Percentiles rank a stretch among this genome's conserved stretches.
phyloP scores from a whole-genome alignment of 768 basidiomycete genomes.

The Mycena floridula region DNA sequence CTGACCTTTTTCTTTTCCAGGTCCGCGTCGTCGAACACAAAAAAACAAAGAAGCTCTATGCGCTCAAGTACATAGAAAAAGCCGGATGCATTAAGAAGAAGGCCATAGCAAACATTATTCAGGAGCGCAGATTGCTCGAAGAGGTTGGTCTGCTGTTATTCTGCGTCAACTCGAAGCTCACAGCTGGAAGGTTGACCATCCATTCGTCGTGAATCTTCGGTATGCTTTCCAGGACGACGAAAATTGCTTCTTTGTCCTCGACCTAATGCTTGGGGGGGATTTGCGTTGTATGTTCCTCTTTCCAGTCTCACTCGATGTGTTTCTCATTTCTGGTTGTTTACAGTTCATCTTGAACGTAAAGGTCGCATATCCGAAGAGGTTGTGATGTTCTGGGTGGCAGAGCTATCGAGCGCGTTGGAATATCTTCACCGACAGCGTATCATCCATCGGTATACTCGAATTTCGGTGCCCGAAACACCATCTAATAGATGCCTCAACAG shows the following conservation, averaged over 20 bases:
- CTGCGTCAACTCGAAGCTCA: conserved; percentile 1
- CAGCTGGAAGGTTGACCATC: conserved; percentile 69
- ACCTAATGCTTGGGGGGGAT: conserved; percentile 95
- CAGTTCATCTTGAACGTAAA: conserved; percentile 81
- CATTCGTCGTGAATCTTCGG: conserved; percentile 84
- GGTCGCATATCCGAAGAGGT: conserved; percentile 60
- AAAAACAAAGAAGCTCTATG: conserved; percentile 84
- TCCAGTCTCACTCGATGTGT: conserved; percentile 3
- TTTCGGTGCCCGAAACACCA: neutral
- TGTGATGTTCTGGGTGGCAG: conserved; percentile 86
- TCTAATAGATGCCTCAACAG: conserved; percentile 30
- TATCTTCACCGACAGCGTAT: conserved; percentile 92
- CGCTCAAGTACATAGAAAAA: conserved; percentile 98
- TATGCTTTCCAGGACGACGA: conserved; percentile 98
- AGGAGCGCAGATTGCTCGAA: conserved; percentile 88
- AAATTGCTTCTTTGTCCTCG: conserved; percentile 96
- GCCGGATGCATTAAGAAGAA: conserved; percentile 85
- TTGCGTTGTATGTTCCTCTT: conserved; percentile 63
- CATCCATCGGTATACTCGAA: conserved; percentile 71
- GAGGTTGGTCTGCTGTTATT: conserved; percentile 48
- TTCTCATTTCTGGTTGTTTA: conserved; percentile 2
- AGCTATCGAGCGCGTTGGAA: conserved; percentile 76
- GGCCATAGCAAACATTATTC: conserved; percentile 88
- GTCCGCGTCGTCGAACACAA: conserved; percentile 98
- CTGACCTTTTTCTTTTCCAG: conserved; percentile 30